Base-by-base conservation (phyloP, 2,329 filamentous ascomycete species). In the Colletotrichum abscissum region DNA sequence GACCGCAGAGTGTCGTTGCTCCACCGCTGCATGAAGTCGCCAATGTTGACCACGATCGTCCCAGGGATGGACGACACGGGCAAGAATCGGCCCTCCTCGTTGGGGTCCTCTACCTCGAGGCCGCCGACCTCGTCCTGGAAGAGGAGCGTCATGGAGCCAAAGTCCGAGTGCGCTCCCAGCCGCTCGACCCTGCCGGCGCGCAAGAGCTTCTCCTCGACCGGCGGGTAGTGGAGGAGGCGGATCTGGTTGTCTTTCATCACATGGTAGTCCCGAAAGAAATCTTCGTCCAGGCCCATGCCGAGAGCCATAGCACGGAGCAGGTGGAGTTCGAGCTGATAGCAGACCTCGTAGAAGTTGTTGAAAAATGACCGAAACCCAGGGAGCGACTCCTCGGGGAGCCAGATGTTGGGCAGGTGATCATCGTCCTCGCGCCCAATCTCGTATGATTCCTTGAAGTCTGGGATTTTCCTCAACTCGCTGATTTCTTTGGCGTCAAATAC, bases 161-260 rank as follows among this genome's bases (percentile, higher is more conserved):
- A 82, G 67, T 82, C 80, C 1, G 80, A 80, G 42, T 83, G 80
- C 24, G 78, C 79, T 28, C 78, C 76, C 46, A 63, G 22, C 14
- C 69, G 52, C 19, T 68, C 69, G 1, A 68, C 57, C 16, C 26
- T 22, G n/a, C 69, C 81, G 24, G 78, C 76, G 4, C 72, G 71
- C 7, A 83, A 77, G 38, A 79, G 72, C 24, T 78, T 76, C 4
- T 78, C 78, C 12, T 81, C 77, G 14, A 81, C 76, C 1, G 80
- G 77, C 3, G 82, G 82, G 67, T 84, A 92, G 78, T 92, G 90
- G 19, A 92, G 81, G 30, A 93, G 79, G 1, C 91, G 86, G 11
- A 92, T 82, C 73, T 92, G 90, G 74, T 91, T 90, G 75, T 90
- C 87, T 69, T 87, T 83, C 0, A 87, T 86, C 42, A 84, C 86